Evolutionary conservation across 2,329 filamentous ascomycete species (phyloP), one percentile per base, ranked within the genome.

Genomic region (Trichoderma oligosporum): DNA sequence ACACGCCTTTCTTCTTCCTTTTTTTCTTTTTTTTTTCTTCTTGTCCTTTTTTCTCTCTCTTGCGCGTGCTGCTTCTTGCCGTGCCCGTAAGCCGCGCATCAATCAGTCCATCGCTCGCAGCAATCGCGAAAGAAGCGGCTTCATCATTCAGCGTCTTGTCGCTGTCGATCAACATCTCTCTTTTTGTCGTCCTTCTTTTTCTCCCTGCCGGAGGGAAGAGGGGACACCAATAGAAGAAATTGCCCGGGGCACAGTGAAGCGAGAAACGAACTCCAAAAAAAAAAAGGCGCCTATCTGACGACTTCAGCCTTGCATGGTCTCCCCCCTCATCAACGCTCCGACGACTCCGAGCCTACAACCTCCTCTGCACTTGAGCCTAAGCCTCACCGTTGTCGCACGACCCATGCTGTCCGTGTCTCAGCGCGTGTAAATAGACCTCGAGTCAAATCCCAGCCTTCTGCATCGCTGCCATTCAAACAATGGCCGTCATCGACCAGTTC

Each of bases 401-500:
- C 44, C 51, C 35, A 59, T 59, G 57, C 57, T 56, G 51, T 16
- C 53, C 24, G 39, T 42, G 45, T 35, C 45, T 31, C 47, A 12
- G 45, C 53, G 24, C 54, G 48, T 42, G 47, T 45, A 29, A 24
- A 25, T n/a, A 48, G 47, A 49, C 53, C 20, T 54, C 56, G 59
- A 55, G 36, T 53, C 51, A 38, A n/a, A 42, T 24, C 51, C 31
- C 51, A 22, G 41, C 42, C 42, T 9, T 20, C 16, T 27, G 33
- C 24, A 36, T 49, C 33, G n/a, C 9, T 35, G 31, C 41, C 22
- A 14, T 38, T n/a, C 39, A n/a, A 45, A 36, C 51, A 18, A 76
- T 76, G 74, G 67, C 68, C 38, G 65, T 68, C 58, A 49, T 76
- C 56, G 66, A 75, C 49, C 66, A 73, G 54, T 66, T 71, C 42